Evolutionary conservation across 345 rosid species (phyloP), one percentile per base, ranked within the genome.

Genomic region (Hibiscus syriacus): DNA sequence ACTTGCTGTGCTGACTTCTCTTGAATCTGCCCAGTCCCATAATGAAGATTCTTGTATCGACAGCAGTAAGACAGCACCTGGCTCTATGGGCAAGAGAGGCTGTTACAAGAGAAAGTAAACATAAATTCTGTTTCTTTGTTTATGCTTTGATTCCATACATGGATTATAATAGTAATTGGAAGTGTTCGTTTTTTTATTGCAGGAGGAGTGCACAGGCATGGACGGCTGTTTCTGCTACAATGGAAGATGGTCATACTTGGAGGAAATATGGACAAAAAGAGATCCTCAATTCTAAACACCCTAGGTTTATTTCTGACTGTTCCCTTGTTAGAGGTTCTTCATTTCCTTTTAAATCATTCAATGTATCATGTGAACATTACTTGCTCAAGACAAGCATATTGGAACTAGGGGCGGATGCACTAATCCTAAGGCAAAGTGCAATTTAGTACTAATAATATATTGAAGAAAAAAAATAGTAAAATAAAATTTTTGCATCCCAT

Each of bases 181-280:
- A 36, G 12, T 17, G 22, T 17, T 17, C 6, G 17, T 49, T 16
- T 22, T 70, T 49, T 39, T 55, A 16, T 66, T 41, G 69, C 87
- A 92, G 98, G 67, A 90, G 78, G 74, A 67, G 34, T 64, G 72
- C 73, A 20, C 68, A 80, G 14, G 66, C 87, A 34, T 57, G 81
- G 83, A 74, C 71, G 1, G 41, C 17, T 27, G 78, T 77, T n/a
- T 67, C 86, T 22, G 23, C 81, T 10, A 26, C 71, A 9, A 2
- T 19, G 12, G 85, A 85, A 9, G 98, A 92, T 30, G 76, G 70
- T 66, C 79, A 77, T 67, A 75, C 84, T n/a, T 92, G 98, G 98
- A 90, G 98, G 65, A 92, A 92, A 67, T 92, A 92, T 65, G 98
- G 98, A 4, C 98, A 92, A 65, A 92, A 92, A 57, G 74, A 27